Percentiles rank a stretch among this genome's conserved stretches.
Evolutionary conservation across 176 grass and related monocot genomes (phyloP).

Genomic region (Carex myosuroides): DNA sequence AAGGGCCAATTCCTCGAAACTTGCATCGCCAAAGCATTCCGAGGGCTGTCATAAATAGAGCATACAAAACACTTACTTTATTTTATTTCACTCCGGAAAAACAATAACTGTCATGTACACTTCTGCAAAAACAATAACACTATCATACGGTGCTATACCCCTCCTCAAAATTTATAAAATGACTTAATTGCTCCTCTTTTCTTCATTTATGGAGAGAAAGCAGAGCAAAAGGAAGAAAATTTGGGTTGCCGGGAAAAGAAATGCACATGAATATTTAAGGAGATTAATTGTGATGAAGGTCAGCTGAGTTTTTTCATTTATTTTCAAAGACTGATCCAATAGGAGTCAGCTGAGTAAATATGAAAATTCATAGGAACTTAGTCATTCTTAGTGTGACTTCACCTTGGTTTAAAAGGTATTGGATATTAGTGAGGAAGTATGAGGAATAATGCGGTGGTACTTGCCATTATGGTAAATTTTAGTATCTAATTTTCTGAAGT

Average conservation of each 20-base stretch:
- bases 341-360: neutral
- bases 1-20: slow-evolving; percentile 46
- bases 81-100: neutral
- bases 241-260: neutral
- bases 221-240: neutral
- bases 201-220: neutral
- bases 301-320: neutral
- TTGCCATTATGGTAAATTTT: neutral
- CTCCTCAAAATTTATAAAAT: neutral
- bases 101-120: neutral
- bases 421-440: neutral
- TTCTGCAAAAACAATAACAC: neutral
- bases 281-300: neutral
- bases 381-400: neutral
- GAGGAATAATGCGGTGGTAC: neutral
- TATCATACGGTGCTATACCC: neutral
- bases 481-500: neutral
- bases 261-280: neutral
- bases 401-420: neutral
- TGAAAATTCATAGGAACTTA: neutral
- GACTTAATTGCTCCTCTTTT: neutral
- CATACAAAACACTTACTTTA: neutral
- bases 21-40: slow-evolving; percentile 43
- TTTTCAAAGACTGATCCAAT: too few relatives aligned
- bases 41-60: slow-evolving; percentile 27